Conservation (phyloP, 1,284 basidiomycete species). For the Melanopsichium pennsylvanicum region DNA sequence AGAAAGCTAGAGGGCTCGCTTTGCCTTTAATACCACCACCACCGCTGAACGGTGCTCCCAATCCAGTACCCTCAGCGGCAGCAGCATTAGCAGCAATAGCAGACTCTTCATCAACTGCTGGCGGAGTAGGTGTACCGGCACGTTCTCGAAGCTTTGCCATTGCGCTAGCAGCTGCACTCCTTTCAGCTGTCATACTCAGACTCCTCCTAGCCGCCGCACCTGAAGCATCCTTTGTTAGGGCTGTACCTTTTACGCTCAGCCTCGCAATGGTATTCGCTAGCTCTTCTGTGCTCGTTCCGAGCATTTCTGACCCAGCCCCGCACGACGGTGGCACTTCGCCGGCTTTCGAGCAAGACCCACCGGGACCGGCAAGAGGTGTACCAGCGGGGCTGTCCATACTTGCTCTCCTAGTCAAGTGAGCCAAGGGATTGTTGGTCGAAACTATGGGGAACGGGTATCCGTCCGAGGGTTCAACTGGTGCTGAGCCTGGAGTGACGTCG, state of each 20-base stretch:
- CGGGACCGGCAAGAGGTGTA: slow-evolving; percentile 33
- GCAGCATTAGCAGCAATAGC: slow-evolving; percentile 11
- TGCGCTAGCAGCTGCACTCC: slow-evolving; percentile 34
- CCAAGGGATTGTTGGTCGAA: slow-evolving; percentile 3
- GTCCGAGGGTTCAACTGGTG: slow-evolving; percentile 16
- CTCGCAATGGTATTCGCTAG: slow-evolving; percentile 53
- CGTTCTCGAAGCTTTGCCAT: slow-evolving; percentile 37
- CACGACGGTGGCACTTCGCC: background rate
- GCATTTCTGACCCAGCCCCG: too few relatives aligned
- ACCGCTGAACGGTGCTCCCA: too few relatives aligned
- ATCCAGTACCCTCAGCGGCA: too few relatives aligned
- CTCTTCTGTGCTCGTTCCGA: slow-evolving; percentile 37
- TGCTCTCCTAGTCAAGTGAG: slow-evolving; percentile 36
- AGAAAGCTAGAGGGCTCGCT: slow-evolving; percentile 14
- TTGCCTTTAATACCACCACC: too few relatives aligned
- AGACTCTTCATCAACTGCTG: background rate
- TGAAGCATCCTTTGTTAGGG: slow-evolving; percentile 28
- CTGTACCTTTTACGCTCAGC: slow-evolving; percentile 51
- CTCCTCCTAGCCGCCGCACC: slow-evolving; percentile 12
- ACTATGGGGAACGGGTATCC: slow-evolving; percentile 56
- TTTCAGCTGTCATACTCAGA: slow-evolving; percentile 32
- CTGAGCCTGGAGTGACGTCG: slow-evolving; percentile 34
- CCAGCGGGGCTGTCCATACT: slow-evolving; percentile 44
- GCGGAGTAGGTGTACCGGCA: slow-evolving; percentile 11
- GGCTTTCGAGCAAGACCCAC: too few relatives aligned